Evolutionary conservation across 108 stramenopile genomes (phyloP), one percentile per base, ranked within the genome.

Genomic region (Skeletonema tropicum): DNA sequence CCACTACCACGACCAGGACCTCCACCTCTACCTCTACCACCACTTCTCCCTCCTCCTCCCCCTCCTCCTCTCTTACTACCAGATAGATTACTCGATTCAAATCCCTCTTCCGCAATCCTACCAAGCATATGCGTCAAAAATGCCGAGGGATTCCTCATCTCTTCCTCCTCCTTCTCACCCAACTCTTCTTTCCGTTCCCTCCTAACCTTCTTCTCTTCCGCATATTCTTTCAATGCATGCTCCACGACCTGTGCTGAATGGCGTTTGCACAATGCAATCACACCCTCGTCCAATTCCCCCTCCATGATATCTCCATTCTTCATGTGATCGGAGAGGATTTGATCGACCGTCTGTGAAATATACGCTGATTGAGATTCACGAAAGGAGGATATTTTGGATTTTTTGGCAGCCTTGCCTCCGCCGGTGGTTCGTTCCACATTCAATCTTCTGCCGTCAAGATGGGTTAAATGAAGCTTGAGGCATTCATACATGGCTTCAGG

Each of bases 231-330:
- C 42, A 96, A 63, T 14, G 92, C 89, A 35, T 85, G 82, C 39
- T 92, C 84, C 25, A 96, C 92, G 2, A 90, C 86, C 12, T 78
- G 66, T n/a, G 88, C 92, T 29, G 90, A 84, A 72, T 93, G 92
- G n/a, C 94, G 80, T 70, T 89, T 89, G 73, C 90, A 92, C 69
- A 96, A 61, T 38, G 67, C 83, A 69, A 92, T 84, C 31, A 91
- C 92, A n/a, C 91, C 90, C 17, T 94, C 93, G 66, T 98, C 97
- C 57, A 98, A 80, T 86, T 98, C 97, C 11, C 81, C 87, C 64
- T 90, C 80, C 21, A 80, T 57, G 3, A 98, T 81, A 45, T 94
- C 86, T 3, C 96, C 96, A 46, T 77, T 89, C 13, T 82, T 73
- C 4, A 88, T 81, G 65, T 88, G 88, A 45, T 94, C 89, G 19